Conservation (phyloP, 306 rosid genomes). For the Casuarina cunninghamiana region DNA sequence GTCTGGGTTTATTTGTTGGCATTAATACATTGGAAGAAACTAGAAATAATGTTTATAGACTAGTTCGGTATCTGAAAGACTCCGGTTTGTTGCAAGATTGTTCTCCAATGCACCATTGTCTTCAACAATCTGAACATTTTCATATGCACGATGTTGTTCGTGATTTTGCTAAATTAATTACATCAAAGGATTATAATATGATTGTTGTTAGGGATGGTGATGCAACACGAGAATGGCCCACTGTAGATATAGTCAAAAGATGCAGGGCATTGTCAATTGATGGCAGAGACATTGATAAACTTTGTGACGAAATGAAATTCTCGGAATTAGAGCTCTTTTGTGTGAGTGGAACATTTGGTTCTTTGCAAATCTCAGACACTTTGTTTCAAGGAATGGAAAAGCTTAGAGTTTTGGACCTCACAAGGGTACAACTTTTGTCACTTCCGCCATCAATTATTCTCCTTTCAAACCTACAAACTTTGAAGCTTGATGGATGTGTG, state of each 20-base stretch:
- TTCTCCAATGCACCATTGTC: too few species aligned
- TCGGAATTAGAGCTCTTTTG: not conserved
- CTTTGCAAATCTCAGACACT: not conserved
- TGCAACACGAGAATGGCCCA: not conserved
- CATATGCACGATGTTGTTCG: conserved; percentile 17
- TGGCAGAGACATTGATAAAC: not conserved
- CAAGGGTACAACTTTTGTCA: not conserved
- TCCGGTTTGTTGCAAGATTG: not conserved
- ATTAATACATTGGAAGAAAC: not conserved
- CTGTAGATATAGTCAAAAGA: not conserved
- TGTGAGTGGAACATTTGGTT: fast-evolving
- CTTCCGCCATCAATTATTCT: conserved; percentile 1
- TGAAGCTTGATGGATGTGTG: not conserved
- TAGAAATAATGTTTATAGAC: not conserved
- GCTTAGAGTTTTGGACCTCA: conserved; percentile 9
- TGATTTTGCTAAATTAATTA: conserved; percentile 9
- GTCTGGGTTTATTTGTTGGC: conserved; percentile 10
- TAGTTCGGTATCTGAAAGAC: conserved; percentile 1
- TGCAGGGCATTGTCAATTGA: not conserved
- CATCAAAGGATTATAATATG: not conserved
- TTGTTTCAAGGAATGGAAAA: not conserved
- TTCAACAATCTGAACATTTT: fast-evolving
- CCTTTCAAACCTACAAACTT: not conserved
- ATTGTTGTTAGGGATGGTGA: fast-evolving
- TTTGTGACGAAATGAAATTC: conserved; percentile 6